Conservation (phyloP, 805 yeast species). For the Metschnikowia santaceciliae region DNA sequence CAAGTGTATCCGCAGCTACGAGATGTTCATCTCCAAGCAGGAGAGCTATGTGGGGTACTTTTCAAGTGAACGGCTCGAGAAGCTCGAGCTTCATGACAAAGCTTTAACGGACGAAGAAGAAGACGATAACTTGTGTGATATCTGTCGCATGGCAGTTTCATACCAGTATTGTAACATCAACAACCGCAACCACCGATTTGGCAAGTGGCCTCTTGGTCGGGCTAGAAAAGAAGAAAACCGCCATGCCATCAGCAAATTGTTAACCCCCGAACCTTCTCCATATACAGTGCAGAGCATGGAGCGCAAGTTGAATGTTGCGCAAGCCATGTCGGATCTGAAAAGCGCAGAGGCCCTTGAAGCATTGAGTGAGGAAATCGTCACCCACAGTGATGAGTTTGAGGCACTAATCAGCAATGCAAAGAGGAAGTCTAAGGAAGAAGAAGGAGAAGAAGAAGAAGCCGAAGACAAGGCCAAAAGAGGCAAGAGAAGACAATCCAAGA, state of each 20-base stretch:
- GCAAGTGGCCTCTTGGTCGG: conserved; percentile 16
- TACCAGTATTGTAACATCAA: conserved; percentile 45
- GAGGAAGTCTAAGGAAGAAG: conserved; percentile 11
- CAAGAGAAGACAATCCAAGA: conserved; percentile 9
- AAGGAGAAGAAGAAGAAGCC: conserved; percentile 3
- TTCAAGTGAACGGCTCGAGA: conserved; percentile 20
- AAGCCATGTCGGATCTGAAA: conserved; percentile 8
- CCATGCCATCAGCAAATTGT: conserved; percentile 21
- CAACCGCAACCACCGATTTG: conserved; percentile 20
- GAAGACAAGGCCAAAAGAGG: conserved; percentile 3
- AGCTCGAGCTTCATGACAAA: neutral
- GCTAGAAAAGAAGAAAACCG: conserved; percentile 3
- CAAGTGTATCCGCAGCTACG: conserved; percentile 29
- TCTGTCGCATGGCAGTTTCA: conserved; percentile 47
- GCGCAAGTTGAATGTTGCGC: conserved; percentile 3
- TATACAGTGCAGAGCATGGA: conserved; percentile 12
- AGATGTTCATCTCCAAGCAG: conserved; percentile 21
- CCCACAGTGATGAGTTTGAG: conserved; percentile 14
- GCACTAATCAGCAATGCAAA: conserved; percentile 14
- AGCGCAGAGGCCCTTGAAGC: conserved; percentile 9
- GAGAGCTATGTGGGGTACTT: conserved; percentile 16
- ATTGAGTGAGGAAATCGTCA: conserved; percentile 3
- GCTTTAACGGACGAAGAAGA: conserved; percentile 22
- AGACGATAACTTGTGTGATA: conserved; percentile 45
- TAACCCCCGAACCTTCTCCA: conserved; percentile 40